These are phyloP conservation scores for Lachancea kluyveri DNA, from an alignment of 805 yeast genomes.

Conservation along the genomic window DNA sequence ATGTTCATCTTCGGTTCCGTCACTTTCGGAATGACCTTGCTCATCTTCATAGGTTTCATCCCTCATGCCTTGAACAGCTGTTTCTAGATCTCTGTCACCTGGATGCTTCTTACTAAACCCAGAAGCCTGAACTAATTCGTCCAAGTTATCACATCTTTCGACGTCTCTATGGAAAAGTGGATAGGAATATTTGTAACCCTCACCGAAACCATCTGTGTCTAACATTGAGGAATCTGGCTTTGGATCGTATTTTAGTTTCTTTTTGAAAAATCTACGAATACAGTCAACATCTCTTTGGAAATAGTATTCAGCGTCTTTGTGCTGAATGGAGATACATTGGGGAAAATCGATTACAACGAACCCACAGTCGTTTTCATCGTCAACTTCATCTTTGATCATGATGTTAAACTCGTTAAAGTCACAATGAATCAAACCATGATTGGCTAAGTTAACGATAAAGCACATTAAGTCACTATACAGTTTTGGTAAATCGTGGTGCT, in stretches of 20 bases:
- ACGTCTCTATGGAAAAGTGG: slow-evolving; percentile 81
- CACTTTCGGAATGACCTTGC: slow-evolving; percentile 45
- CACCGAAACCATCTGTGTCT: slow-evolving; percentile 76
- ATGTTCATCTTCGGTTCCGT: slow-evolving; percentile 38
- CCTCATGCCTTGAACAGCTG: slow-evolving; percentile 66
- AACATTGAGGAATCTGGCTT: slow-evolving; percentile 60
- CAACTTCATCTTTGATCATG: slow-evolving; percentile 59
- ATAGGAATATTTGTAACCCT: slow-evolving; percentile 66
- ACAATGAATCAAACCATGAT: slow-evolving; percentile 90
- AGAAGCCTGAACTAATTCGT: slow-evolving; percentile 85
- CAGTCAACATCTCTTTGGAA: slow-evolving; percentile 93
- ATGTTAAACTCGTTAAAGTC: slow-evolving; percentile 97
- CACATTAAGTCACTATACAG: slow-evolving; percentile 83
- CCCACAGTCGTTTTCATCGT: slow-evolving; percentile 47
- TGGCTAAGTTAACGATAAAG: slow-evolving; percentile 76
- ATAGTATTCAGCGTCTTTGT: slow-evolving; percentile 78
- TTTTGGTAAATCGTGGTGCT: slow-evolving; percentile 60
- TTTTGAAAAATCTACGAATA: slow-evolving; percentile 73
- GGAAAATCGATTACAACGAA: slow-evolving; percentile 97
- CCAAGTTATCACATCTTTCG: slow-evolving; percentile 59
- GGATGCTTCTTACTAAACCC: slow-evolving; percentile 62
- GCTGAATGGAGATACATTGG: slow-evolving; percentile 92
- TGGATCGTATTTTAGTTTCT: slow-evolving; percentile 72
- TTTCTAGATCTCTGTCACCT: slow-evolving; percentile 60
- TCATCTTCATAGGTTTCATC: slow-evolving; percentile 31